These are phyloP conservation scores for Vigna mungo DNA, from an alignment of 306 rosid genomes.

Conservation along the genomic window DNA sequence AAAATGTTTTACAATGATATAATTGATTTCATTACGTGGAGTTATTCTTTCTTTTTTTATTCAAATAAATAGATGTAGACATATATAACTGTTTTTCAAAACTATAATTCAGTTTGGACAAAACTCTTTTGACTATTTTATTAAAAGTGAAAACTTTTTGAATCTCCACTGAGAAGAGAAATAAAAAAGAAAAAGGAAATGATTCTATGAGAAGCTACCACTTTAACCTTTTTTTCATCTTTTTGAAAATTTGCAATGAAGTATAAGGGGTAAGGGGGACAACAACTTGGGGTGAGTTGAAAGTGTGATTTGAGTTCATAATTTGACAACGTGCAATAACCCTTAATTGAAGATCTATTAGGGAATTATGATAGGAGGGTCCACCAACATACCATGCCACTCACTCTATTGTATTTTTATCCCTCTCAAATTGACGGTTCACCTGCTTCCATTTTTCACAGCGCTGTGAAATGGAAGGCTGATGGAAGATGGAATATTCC, in stretches of 20 bases:
- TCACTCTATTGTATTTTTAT: neutral
- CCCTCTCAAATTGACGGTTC: constrained; percentile 32
- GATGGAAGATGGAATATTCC: constrained; percentile 34
- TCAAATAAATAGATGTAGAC: neutral
- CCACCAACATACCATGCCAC: constrained; percentile 20
- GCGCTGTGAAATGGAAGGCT: neutral
- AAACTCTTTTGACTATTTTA: constrained; percentile 22
- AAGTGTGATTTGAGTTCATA: constrained; percentile 34
- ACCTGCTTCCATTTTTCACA: neutral
- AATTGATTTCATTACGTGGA: too few relatives aligned
- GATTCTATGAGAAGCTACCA: constrained; percentile 26
- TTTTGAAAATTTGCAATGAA: constrained; percentile 34
- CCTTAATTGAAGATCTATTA: constrained; percentile 26
- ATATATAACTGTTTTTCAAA: neutral
- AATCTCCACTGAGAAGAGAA: constrained; percentile 9
- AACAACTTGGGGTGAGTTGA: constrained; percentile 44
- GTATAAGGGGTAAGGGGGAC: neutral
- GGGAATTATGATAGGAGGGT: constrained; percentile 10
- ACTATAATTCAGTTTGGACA: neutral
- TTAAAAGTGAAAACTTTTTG: constrained; percentile 35
- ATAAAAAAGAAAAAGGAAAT: constrained; percentile 13
- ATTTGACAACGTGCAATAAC: constrained; percentile 32
- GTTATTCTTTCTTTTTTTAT: too few relatives aligned
- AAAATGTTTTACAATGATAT: too few relatives aligned
- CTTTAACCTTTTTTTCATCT: constrained; percentile 21